phyloP scores from a whole-genome alignment of 106 monocot genomes.

The Iris macrosiphon region DNA sequence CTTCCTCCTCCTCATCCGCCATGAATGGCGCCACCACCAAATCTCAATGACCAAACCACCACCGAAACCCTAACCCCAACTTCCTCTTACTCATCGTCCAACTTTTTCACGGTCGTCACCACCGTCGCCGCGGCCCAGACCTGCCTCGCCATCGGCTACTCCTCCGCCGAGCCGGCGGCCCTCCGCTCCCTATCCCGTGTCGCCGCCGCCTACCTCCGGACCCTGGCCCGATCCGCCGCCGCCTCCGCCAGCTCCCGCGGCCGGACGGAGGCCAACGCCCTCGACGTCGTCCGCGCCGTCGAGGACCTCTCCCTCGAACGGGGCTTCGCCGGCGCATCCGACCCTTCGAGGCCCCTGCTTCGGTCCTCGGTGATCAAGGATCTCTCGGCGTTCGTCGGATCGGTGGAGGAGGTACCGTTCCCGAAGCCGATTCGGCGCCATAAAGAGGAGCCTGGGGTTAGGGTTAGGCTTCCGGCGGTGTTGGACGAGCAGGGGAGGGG shows the following conservation, averaged over 20 bases:
- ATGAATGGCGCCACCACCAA: too few relatives aligned
- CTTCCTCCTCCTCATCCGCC: too few relatives aligned
- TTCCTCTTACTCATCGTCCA: not conserved
- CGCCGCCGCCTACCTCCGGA: slow-evolving; percentile 27
- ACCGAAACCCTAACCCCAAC: not conserved
- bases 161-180: slow-evolving; percentile 30
- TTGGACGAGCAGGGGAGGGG: slow-evolving; percentile 18
- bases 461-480: not conserved
- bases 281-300: slow-evolving; percentile 37
- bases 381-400: slow-evolving; percentile 22
- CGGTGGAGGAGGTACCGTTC: slow-evolving; percentile 49
- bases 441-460: too few relatives aligned
- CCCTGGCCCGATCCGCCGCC: slow-evolving; percentile 29
- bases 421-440: slow-evolving; percentile 21
- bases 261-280: slow-evolving; percentile 49
- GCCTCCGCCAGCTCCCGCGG: slow-evolving; percentile 26
- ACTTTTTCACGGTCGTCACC: slow-evolving; percentile 23
- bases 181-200: slow-evolving; percentile 45
- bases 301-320: slow-evolving; percentile 20
- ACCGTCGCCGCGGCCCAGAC: slow-evolving; percentile 51
- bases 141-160: slow-evolving; percentile 34
- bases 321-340: slow-evolving; percentile 41
- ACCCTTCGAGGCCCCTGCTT: slow-evolving; percentile 19
- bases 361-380: slow-evolving; percentile 28
- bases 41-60: too few relatives aligned